Evolutionary conservation across 2,329 filamentous ascomycete genomes (phyloP), one percentile per base, ranked within the genome.

Genomic region (Beauveria australis): DNA sequence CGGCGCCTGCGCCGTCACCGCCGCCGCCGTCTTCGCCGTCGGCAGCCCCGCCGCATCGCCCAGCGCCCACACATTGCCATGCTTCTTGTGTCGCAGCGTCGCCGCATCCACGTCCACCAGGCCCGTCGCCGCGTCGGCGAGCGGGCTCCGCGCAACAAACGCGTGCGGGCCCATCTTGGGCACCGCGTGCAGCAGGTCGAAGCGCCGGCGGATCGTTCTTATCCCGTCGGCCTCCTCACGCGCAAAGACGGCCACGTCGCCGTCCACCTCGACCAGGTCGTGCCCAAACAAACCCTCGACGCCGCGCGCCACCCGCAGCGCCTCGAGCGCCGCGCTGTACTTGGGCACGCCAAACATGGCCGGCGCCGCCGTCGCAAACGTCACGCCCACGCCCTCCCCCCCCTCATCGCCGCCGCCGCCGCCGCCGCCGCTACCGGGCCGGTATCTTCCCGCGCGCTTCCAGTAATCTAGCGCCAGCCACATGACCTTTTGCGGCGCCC

Each of bases 261-360:
- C 82, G 9, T 83, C 72, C 8, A 85, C 71, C 28, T 76, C 73
- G 22, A 82, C 70, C 1, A 85, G 75, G 65, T 85, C 81, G 63
- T 85, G 82, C 66, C 80, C 75, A 70, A 85, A 85, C 18, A 84
- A 72, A 0, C 79, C 82, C 67, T 85, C 82, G 2, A 85, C 82
- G 3, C 77, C 78, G 10, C 82, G 71, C 67, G 84, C 77, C 67
- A 76, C 67, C 3, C 83, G 78, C 67, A 85, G 71, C 64, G 78
- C 71, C 62, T 85, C 80, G 1, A 85, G 76, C 56, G 73, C 75
- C 30, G 76, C 77, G 67, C 75, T 81, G 68, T 85, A 85, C 72
- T 85, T 85, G 62, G 82, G 79, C 43, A 85, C 81, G 49, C 79
- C 83, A 60, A 85, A 85, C 82, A 85, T 85, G 58, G 70, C 71